Evolutionary conservation across 805 yeast genomes (phyloP).

Genomic region (Ogataea populi-albae): DNA sequence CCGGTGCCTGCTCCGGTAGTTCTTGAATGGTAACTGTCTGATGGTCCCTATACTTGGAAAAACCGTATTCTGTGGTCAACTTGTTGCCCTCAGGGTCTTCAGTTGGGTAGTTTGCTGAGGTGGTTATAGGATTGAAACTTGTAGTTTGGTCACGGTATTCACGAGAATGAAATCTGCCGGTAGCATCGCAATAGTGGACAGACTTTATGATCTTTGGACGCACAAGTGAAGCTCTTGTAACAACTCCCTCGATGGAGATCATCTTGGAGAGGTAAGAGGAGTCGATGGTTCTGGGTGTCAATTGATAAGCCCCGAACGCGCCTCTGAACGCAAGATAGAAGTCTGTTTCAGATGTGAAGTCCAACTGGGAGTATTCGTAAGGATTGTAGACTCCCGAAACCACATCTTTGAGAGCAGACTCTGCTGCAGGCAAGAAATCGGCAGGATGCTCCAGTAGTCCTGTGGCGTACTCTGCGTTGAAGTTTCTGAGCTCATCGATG

Average conservation of each 20-base stretch:
- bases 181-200: slow-evolving; percentile 86
- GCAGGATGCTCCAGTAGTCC: slow-evolving; percentile 77
- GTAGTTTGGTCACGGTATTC: slow-evolving; percentile 93
- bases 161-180: slow-evolving; percentile 82
- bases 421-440: slow-evolving; percentile 85
- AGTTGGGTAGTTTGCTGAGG: slow-evolving; percentile 86
- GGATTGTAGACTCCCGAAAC: slow-evolving; percentile 72
- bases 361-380: slow-evolving; percentile 47
- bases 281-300: slow-evolving; percentile 83
- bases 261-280: slow-evolving; percentile 75
- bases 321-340: slow-evolving; percentile 83
- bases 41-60: slow-evolving; percentile 88
- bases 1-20: slow-evolving; percentile 97
- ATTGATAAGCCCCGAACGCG: slow-evolving; percentile 82
- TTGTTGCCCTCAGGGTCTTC: slow-evolving; percentile 91
- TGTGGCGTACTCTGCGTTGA: slow-evolving; percentile 68
- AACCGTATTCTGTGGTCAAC: slow-evolving; percentile 87
- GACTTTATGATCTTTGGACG: slow-evolving; percentile 90
- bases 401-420: slow-evolving; percentile 78
- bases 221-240: slow-evolving; percentile 87
- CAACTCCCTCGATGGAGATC: slow-evolving; percentile 91
- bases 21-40: slow-evolving; percentile 93
- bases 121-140: slow-evolving; percentile 76
- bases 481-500: slow-evolving; percentile 84
- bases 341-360: slow-evolving; percentile 57